Conservation (phyloP, 495 filamentous ascomycete genomes). For the Hyaloscypha hepaticicola region DNA sequence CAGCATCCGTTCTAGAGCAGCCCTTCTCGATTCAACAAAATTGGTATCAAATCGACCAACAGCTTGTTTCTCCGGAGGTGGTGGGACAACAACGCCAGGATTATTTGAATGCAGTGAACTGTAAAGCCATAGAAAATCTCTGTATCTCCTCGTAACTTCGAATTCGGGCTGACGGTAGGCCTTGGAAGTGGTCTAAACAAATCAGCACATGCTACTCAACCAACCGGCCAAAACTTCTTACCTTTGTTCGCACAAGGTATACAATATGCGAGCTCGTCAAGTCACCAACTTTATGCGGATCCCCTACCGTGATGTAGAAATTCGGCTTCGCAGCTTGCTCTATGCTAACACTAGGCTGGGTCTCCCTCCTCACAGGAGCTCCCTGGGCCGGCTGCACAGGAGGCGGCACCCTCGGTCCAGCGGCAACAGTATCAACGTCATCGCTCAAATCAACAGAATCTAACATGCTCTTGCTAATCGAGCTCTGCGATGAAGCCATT, state of each 20-base stretch:
- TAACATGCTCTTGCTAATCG: conserved; percentile 50
- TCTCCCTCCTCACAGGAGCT: conserved; percentile 54
- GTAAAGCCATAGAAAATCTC: conserved; percentile 98
- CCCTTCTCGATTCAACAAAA: conserved; percentile 89
- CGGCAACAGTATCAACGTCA: conserved; percentile 50
- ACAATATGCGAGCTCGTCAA: conserved; percentile 96
- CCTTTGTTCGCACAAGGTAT: conserved; percentile 92
- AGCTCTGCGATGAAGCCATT: conserved; percentile 46
- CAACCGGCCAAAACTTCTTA: conserved; percentile 39
- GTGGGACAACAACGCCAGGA: conserved; percentile 91
- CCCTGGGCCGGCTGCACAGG: conserved; percentile 68
- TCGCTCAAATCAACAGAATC: conserved; percentile 64
- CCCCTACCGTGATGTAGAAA: conserved; percentile 91
- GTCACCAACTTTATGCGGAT: conserved; percentile 97
- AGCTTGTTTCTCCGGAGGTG: conserved; percentile 96
- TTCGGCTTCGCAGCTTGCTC: conserved; percentile 88
- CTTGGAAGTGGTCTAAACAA: conserved; percentile 81
- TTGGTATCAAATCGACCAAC: conserved; percentile 95
- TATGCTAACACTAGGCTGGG: conserved; percentile 79
- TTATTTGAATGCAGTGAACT: conserved; percentile 90
- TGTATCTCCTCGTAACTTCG: conserved; percentile 85
- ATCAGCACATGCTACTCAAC: conserved; percentile 12
- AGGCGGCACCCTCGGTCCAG: conserved; percentile 64
- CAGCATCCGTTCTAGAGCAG: conserved; percentile 92
- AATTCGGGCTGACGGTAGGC: conserved; percentile 91